These are phyloP conservation scores for Rasamsonia emersonii DNA, from an alignment of 2,329 filamentous ascomycete genomes.

Conservation along the genomic window DNA sequence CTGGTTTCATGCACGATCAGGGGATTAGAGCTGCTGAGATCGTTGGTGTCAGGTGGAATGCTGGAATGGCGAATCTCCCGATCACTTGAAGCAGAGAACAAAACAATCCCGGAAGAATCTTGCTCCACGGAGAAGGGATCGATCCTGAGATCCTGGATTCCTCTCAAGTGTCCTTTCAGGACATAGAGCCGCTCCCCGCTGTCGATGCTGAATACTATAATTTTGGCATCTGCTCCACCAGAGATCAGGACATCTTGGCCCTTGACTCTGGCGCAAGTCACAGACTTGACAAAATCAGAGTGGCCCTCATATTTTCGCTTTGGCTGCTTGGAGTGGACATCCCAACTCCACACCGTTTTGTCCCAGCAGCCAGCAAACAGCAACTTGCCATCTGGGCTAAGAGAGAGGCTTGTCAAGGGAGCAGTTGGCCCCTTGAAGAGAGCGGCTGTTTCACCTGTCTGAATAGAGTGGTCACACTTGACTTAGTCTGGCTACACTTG, in stretches of 20 bases:
- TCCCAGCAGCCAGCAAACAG: conserved; percentile 88
- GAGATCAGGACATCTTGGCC: conserved; percentile 60
- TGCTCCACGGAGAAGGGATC: conserved; percentile 55
- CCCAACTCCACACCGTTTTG: conserved; percentile 82
- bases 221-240: conserved; percentile 68
- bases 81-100: conserved; percentile 76
- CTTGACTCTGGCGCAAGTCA: conserved; percentile 55
- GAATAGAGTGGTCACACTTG: too few species aligned
- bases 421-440: conserved; percentile 66
- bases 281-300: conserved; percentile 81
- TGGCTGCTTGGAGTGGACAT: conserved; percentile 48
- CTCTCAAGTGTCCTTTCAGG: conserved; percentile 69
- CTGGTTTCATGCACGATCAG: conserved; percentile 84
- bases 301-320: conserved; percentile 65
- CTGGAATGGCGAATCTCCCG: conserved; percentile 64
- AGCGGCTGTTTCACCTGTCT: conserved; percentile 38
- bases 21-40: conserved; percentile 50
- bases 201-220: conserved; percentile 72
- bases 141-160: conserved; percentile 68
- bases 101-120: conserved; percentile 33
- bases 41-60: conserved; percentile 21
- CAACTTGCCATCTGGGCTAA: conserved; percentile 53
- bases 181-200: conserved; percentile 63
- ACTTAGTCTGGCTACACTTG: conserved; percentile 7
- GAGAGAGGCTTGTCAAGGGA: conserved; percentile 68